Evolutionary conservation across 2,329 filamentous ascomycete species (phyloP), one percentile per base, ranked within the genome.

Genomic region (Colletotrichum brevisporum): DNA sequence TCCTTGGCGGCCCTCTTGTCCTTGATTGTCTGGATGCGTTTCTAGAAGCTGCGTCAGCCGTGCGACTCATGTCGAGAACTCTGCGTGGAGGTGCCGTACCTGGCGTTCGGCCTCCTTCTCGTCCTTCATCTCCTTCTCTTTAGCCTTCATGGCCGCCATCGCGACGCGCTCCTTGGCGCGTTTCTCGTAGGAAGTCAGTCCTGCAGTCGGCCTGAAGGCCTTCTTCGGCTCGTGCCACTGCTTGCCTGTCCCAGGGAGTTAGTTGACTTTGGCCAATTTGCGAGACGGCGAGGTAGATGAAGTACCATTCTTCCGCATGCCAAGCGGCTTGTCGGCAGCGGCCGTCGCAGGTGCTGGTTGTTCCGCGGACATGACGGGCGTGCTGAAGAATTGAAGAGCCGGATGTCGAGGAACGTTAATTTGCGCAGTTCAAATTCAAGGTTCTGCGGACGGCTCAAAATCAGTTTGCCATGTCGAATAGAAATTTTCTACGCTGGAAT

Each of bases 111-210:
- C 89, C 78, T 97, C 94, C 83, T 97, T 98, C 83, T 98, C 96
- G 0, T 94, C 93, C 84, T 95, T 97, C 90, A 99, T 90, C 81
- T 98, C 94, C 82, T 93, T 95, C 83, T 98, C 96, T 77, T 94
- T 94, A 43, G 94, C 93, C 84, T 98, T 98, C 75, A 93, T 89
- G n/a, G 93, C 90, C 13, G 89, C 88, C 75, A 91, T 87, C 8
- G 90, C 88, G 71, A 90, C 88, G 59, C 94, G 89, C 71, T 91
- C 87, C 74, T 91, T 90, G 53, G 89, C 84, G 61, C 95, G 91
- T 81, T 94, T 92, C 74, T 91, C 90, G 79, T 92, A 98, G 0
- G 94, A 90, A 3, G 89, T 93, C 74, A 94, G 87, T 27, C 95
- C 94, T 10, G 92, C 87, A 15, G 85, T 90, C 4, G 94, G 95